These are phyloP conservation scores for Leccinum incarnatum DNA, from an alignment of 768 basidiomycete genomes.

Conservation along the genomic window DNA sequence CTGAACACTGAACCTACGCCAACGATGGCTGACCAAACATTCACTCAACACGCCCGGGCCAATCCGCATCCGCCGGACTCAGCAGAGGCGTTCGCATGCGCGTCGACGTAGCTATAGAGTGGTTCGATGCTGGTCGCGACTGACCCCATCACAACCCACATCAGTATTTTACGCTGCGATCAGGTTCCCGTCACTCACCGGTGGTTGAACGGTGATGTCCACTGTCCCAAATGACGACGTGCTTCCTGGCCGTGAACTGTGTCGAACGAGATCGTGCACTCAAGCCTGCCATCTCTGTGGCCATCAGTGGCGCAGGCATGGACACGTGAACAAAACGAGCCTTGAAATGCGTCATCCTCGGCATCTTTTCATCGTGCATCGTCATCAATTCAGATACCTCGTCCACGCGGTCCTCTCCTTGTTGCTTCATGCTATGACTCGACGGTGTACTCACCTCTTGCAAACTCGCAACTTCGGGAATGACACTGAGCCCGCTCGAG, in stretches of 20 bases:
- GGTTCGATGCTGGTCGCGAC: slow-evolving; percentile 40
- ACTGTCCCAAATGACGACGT: slow-evolving; percentile 31
- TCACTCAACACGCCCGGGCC: too few species aligned
- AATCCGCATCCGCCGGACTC: too few species aligned
- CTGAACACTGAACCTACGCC: too few species aligned
- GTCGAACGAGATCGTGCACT: too few species aligned
- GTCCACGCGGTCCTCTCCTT: slow-evolving; percentile 34
- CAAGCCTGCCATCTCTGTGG: too few species aligned
- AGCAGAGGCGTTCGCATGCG: too few species aligned
- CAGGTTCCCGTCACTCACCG: slow-evolving; percentile 19
- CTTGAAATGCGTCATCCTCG: slow-evolving; percentile 13
- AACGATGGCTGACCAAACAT: too few species aligned
- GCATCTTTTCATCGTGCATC: slow-evolving; percentile 7
- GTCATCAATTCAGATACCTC: slow-evolving; percentile 26
- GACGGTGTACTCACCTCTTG: slow-evolving; percentile 26
- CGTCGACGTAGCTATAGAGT: neutral
- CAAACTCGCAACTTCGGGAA: slow-evolving; percentile 50
- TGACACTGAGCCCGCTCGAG: slow-evolving; percentile 47
- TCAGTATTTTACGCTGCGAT: slow-evolving; percentile 3
- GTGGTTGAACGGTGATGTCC: slow-evolving; percentile 32
- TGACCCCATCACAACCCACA: slow-evolving; percentile 12
- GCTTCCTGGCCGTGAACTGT: too few species aligned
- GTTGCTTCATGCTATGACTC: slow-evolving; percentile 33
- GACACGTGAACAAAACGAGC: slow-evolving; percentile 35
- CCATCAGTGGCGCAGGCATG: slow-evolving; percentile 28